Evolutionary conservation across 129 eudicot genomes (phyloP).

Genomic region (Flaveria brownii): DNA sequence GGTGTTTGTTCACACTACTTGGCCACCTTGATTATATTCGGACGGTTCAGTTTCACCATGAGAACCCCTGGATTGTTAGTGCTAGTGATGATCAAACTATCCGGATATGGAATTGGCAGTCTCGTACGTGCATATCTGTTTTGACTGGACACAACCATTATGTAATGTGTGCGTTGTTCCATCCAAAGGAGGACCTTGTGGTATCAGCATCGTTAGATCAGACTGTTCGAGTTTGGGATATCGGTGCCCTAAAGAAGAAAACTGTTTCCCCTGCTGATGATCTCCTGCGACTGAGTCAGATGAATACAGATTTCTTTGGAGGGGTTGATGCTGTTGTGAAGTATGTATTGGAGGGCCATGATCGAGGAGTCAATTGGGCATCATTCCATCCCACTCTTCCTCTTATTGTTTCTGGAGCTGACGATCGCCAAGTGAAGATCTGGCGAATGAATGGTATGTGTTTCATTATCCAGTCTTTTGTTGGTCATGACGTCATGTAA

Average conservation of each 20-base stretch:
- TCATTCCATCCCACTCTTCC: conserved; percentile 81
- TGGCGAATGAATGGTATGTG: conserved; percentile 81
- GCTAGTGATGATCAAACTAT: conserved; percentile 96
- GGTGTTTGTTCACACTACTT: conserved; percentile 78
- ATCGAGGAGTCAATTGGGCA: conserved; percentile 84
- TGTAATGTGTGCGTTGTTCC: conserved; percentile 86
- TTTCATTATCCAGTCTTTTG: conserved; percentile 9
- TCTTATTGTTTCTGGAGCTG: conserved; percentile 79
- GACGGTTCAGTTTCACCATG: conserved; percentile 86
- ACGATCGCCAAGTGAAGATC: conserved; percentile 80
- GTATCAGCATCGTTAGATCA: conserved; percentile 88
- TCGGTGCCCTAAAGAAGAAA: conserved; percentile 78
- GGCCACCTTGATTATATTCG: conserved; percentile 87
- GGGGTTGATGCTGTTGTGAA: conserved; percentile 89
- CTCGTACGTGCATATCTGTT: conserved; percentile 81
- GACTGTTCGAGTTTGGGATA: conserved; percentile 90
- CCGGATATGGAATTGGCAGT: conserved; percentile 91
- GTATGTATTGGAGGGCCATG: conserved; percentile 80
- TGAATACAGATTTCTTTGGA: conserved; percentile 78
- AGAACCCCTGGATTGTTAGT: conserved; percentile 86
- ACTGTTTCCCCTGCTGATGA: conserved; percentile 84
- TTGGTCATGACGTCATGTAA: conserved; percentile 4
- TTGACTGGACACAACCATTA: conserved; percentile 87
- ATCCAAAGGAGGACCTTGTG: conserved; percentile 80
- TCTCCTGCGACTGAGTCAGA: conserved; percentile 67